Base-by-base conservation (phyloP, 2,329 filamentous ascomycete species). In the Xylariaceae sp. region DNA sequence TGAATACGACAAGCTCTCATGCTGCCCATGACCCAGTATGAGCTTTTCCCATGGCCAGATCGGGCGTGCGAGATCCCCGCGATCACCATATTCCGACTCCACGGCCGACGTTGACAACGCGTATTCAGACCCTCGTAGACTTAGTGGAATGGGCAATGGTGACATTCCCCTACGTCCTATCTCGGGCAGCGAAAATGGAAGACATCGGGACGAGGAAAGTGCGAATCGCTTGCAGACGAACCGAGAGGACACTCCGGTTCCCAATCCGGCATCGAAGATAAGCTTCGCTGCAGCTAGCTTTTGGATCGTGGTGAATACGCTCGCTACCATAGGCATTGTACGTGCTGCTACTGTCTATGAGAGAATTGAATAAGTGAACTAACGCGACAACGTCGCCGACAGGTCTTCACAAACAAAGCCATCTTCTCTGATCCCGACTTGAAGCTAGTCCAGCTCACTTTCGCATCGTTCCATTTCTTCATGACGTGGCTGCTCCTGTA, bases 361-460 rank as follows among this genome's bases (percentile, higher is more conserved):
- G 44, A 47, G 18, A 31, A n/a, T 42, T 3, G 10, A 13, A 45
- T 47, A 51, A 48, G 55, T 44, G 10, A 16, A 41, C 19, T 31
- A 44, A 31, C 48, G 53, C 62, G 48, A 58, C 48, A 51, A 28
- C 42, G 46, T 42, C 28, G 36, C 40, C 16, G n/a, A 12, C 39
- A 85, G 82, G 82, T 88, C 63, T 87, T 87, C 65, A 84, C 82
- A 40, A 88, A 88, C 72, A 88, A 88, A 69, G 79, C 78, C 56
- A 86, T 88, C 67, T 88, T 88, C 71, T 80, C 79, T 19, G 80
- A 86, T 55, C 78, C 79, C 14, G 78, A 76, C 13, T 75, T 86
- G 63, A 82, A 82, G 63, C 74, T 82, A 31, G 79, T 76, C 54
- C 84, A 88, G 67, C 77, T 87, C 46, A 79, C 80, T 34, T 88